phyloP scores from a whole-genome alignment of 352 stramenopile species.

The Phytophthora citrophthora region DNA sequence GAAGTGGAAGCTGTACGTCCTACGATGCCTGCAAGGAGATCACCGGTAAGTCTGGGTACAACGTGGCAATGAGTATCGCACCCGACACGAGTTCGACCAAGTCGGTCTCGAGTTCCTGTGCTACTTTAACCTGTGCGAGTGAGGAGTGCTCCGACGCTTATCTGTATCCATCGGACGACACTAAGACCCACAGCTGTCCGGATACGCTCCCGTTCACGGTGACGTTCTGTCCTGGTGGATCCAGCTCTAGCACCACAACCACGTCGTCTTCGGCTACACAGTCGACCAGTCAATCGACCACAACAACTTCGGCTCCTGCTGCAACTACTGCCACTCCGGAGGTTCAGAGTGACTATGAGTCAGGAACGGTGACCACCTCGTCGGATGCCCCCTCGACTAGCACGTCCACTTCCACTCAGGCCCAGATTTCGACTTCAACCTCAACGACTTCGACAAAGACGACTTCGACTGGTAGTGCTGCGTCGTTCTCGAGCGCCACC shows the following conservation, averaged over 20 bases:
- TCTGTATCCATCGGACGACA: constrained; percentile 54
- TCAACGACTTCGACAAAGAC: constrained; percentile 5
- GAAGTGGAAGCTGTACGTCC: constrained; percentile 49
- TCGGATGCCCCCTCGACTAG: constrained; percentile 6
- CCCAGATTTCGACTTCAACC: constrained; percentile 12
- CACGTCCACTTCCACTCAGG: constrained; percentile 14
- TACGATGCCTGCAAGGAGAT: constrained; percentile 49
- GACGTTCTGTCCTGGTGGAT: constrained; percentile 49
- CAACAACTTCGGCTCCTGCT: constrained; percentile 22
- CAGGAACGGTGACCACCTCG: constrained; percentile 19
- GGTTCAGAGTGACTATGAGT: constrained; percentile 36
- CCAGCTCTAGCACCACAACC: constrained; percentile 15
- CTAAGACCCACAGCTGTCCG: constrained; percentile 58
- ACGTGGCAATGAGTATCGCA: constrained; percentile 50
- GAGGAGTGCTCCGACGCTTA: constrained; percentile 50
- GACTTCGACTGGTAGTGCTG: constrained; percentile 20
- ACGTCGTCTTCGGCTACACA: constrained; percentile 20
- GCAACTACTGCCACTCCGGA: constrained; percentile 17
- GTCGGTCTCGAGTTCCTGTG: constrained; percentile 29
- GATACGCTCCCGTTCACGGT: constrained; percentile 44
- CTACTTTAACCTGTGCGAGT: constrained; percentile 36
- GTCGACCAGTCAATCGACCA: constrained; percentile 14
- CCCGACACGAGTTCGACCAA: constrained; percentile 34
- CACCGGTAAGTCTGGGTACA: constrained; percentile 63
- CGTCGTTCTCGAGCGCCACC: constrained; percentile 40